Percentiles rank a stretch among this genome's conserved stretches.
phyloP scores from a whole-genome alignment of 257 asterid genomes.

The Ehretia macrophylla region DNA sequence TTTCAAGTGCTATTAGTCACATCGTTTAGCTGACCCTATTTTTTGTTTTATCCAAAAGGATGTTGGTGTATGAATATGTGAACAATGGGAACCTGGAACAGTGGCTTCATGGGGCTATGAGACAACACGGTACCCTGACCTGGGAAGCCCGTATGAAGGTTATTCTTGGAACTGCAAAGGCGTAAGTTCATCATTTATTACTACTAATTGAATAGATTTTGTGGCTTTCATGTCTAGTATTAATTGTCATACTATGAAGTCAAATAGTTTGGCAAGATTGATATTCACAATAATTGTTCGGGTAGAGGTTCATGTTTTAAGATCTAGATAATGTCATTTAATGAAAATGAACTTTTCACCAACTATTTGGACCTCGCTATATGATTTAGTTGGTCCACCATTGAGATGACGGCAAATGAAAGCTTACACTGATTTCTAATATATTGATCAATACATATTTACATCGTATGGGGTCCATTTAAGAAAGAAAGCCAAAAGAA shows the following conservation, averaged over 20 bases:
- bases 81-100: slow-evolving; percentile 94
- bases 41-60: slow-evolving; percentile 36
- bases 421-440: too few species aligned
- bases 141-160: slow-evolving; percentile 98
- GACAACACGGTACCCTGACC: slow-evolving; percentile 71
- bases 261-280: too few species aligned
- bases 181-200: slow-evolving; percentile 53
- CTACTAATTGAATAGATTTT: slow-evolving; percentile 5
- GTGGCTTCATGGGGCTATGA: slow-evolving; percentile 98
- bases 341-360: too few species aligned
- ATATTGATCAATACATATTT: too few species aligned
- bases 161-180: slow-evolving; percentile 92
- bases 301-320: too few species aligned
- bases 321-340: too few species aligned
- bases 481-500: too few species aligned
- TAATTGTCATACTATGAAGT: not conserved
- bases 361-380: too few species aligned
- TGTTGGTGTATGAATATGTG: slow-evolving; percentile 93
- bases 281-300: too few species aligned
- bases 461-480: too few species aligned
- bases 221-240: not conserved
- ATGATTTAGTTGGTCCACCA: too few species aligned
- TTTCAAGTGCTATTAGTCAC: not conserved
- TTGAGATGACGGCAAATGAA: too few species aligned
- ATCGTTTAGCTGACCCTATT: not conserved